Conservation (phyloP, 371 early-diverging fungal species). For the Mortierella sp. region DNA sequence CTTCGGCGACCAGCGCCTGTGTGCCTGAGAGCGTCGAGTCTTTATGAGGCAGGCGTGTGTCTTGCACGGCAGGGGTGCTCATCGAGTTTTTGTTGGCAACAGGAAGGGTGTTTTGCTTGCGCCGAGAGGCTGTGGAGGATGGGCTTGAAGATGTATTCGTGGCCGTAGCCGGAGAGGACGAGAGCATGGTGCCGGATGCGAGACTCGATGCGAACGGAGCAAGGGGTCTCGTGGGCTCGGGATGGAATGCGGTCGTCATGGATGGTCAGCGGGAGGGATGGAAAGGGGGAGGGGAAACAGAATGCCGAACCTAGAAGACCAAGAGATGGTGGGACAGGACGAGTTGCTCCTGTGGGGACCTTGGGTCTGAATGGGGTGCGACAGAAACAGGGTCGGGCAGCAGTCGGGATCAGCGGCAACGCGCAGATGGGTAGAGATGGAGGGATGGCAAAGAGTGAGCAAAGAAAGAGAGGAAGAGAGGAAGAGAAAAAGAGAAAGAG, state of each 20-base stretch:
- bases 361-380: too few relatives aligned
- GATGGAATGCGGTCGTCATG: slow-evolving; percentile 39
- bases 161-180: slow-evolving; percentile 8
- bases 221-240: slow-evolving; percentile 34
- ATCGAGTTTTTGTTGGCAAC: neutral
- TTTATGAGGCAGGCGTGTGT: neutral
- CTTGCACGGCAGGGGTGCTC: too few relatives aligned
- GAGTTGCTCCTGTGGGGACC: too few relatives aligned
- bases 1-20: neutral
- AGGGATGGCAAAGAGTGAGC: slow-evolving; percentile 3
- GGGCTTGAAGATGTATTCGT: slow-evolving; percentile 2
- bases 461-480: neutral
- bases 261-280: neutral
- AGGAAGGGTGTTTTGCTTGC: neutral
- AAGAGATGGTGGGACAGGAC: too few relatives aligned
- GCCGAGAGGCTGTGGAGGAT: neutral
- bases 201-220: slow-evolving; percentile 40
- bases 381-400: slow-evolving; percentile 2
- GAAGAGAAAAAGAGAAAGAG: slow-evolving; percentile 1
- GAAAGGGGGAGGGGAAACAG: slow-evolving; percentile 1
- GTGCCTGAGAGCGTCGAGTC: neutral
- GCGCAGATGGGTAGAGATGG: slow-evolving; percentile 5
- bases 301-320: too few relatives aligned
- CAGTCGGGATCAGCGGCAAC: neutral
- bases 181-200: slow-evolving; percentile 26